phyloP scores from a whole-genome alignment of 306 rosid species.

The Betula pendula region DNA sequence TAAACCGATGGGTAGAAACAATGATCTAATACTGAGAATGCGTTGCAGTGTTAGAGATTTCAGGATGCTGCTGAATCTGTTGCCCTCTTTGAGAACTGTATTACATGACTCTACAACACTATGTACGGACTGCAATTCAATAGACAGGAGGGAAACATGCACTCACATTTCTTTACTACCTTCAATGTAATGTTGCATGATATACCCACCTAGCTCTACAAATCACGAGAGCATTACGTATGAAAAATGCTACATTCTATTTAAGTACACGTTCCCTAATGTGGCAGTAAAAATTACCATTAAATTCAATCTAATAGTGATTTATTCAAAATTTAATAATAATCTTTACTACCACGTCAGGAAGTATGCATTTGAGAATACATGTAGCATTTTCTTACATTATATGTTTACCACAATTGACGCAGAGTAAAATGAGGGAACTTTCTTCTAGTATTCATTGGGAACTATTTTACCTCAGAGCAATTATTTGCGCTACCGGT shows the following conservation, averaged over 20 bases:
- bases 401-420: conserved; percentile 16
- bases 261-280: too few relatives aligned
- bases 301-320: too few relatives aligned
- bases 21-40: too few relatives aligned
- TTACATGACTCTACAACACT: conserved; percentile 22
- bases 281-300: too few relatives aligned
- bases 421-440: conserved; percentile 6
- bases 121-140: conserved; percentile 19
- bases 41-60: too few relatives aligned
- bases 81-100: conserved; percentile 13
- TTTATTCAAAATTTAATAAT: too few relatives aligned
- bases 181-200: neutral
- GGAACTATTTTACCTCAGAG: conserved; percentile 71
- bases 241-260: too few relatives aligned
- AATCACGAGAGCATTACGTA: conserved; percentile 5
- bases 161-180: conserved; percentile 3
- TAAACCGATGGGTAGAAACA: too few relatives aligned
- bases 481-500: conserved; percentile 84
- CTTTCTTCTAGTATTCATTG: neutral
- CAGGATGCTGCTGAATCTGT: conserved; percentile 19
- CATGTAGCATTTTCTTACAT: neutral
- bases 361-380: too few relatives aligned
- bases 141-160: neutral
- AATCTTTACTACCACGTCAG: too few relatives aligned
- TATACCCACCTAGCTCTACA: neutral